A percentile compares a stretch with the other conserved stretches of the same genome.
Evolutionary conservation across 2,329 filamentous ascomycete species (phyloP).

Genomic region (Claviceps lovelessii): DNA sequence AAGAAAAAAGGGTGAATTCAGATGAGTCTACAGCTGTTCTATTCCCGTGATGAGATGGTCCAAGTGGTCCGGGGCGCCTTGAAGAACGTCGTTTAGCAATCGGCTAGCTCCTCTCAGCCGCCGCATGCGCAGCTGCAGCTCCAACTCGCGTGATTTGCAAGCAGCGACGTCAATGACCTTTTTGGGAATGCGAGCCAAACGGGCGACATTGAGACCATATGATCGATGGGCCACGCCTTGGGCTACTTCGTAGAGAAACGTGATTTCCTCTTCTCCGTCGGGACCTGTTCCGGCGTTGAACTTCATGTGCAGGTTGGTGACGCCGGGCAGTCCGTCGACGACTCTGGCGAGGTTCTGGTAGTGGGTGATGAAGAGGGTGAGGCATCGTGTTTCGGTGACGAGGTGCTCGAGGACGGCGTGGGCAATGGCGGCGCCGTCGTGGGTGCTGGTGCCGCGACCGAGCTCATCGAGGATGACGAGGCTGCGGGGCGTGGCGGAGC

Average conservation of each 20-base stretch:
- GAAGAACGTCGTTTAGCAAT: slow-evolving; percentile 29
- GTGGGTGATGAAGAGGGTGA: slow-evolving; percentile 94
- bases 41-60: slow-evolving; percentile 41
- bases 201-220: slow-evolving; percentile 87
- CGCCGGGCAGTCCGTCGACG: slow-evolving; percentile 51
- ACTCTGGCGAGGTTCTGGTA: slow-evolving; percentile 73
- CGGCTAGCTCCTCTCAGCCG: slow-evolving; percentile 38
- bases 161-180: slow-evolving; percentile 65
- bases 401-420: slow-evolving; percentile 80
- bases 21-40: slow-evolving; percentile 37
- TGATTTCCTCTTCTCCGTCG: slow-evolving; percentile 60
- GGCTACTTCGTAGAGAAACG: slow-evolving; percentile 84
- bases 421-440: slow-evolving; percentile 92
- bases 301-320: slow-evolving; percentile 88
- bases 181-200: slow-evolving; percentile 66
- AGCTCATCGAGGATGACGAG: slow-evolving; percentile 91
- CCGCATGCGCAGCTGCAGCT: slow-evolving; percentile 53
- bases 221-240: slow-evolving; percentile 86
- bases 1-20: background rate
- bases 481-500: slow-evolving; percentile 68
- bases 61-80: slow-evolving; percentile 25
- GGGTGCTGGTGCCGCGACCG: slow-evolving; percentile 82
- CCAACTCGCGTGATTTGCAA: slow-evolving; percentile 66
- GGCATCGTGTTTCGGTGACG: slow-evolving; percentile 55
- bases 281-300: slow-evolving; percentile 41